These are phyloP conservation scores for Talaromyces funiculosus DNA, from an alignment of 2,329 filamentous ascomycete genomes.

Conservation along the genomic window DNA sequence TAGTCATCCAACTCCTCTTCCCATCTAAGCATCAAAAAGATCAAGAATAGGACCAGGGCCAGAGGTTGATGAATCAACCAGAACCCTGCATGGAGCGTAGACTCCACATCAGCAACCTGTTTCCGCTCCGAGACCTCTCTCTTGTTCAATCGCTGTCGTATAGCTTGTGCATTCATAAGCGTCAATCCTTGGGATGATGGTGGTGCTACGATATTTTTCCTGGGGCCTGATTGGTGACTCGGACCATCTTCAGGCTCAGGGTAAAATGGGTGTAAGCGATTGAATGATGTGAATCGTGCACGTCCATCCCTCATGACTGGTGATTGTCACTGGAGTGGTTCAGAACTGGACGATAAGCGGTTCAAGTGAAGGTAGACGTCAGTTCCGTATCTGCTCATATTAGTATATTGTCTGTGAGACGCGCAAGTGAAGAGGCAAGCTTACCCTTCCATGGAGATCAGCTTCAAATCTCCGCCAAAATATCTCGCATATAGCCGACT, in stretches of 20 bases:
- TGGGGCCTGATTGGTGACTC: neutral
- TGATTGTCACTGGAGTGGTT: slow-evolving; percentile 90
- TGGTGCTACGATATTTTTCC: slow-evolving; percentile 8
- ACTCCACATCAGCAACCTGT: slow-evolving; percentile 82
- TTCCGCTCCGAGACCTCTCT: slow-evolving; percentile 77
- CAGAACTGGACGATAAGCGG: slow-evolving; percentile 86
- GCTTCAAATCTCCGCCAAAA: slow-evolving; percentile 92
- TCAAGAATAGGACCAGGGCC: neutral
- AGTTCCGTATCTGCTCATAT: slow-evolving; percentile 71
- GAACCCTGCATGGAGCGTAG: neutral
- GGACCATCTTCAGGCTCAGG: slow-evolving; percentile 25
- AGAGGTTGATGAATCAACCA: slow-evolving; percentile 30
- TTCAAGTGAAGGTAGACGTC: slow-evolving; percentile 98
- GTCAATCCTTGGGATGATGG: slow-evolving; percentile 47
- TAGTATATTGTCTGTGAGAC: too few relatives aligned
- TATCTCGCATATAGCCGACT: slow-evolving; percentile 91
- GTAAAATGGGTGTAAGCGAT: slow-evolving; percentile 36
- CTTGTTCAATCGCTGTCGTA: slow-evolving; percentile 64
- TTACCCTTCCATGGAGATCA: slow-evolving; percentile 99
- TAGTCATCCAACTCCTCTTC: neutral
- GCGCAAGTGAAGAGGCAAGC: slow-evolving; percentile 34
- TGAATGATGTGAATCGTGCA: slow-evolving; percentile 38
- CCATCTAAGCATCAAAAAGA: neutral
- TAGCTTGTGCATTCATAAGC: slow-evolving; percentile 49
- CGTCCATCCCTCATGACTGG: slow-evolving; percentile 77